phyloP scores from a whole-genome alignment of 805 yeast species.

The Yarrowia divulgata region DNA sequence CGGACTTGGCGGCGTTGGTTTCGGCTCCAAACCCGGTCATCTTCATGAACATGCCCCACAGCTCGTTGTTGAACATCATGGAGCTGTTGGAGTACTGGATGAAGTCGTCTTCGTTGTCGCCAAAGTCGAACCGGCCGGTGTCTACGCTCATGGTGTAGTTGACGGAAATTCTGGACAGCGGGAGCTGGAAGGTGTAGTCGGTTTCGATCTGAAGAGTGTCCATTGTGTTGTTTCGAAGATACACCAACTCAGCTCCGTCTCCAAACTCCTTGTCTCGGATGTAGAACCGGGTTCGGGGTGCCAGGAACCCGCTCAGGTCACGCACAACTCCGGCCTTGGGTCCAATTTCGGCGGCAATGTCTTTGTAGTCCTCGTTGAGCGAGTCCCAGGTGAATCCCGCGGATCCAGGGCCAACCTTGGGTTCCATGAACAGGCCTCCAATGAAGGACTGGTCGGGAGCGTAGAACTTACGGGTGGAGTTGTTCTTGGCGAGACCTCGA shows the following conservation, averaged over 20 bases:
- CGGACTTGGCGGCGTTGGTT: background rate
- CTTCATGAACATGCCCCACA: slow-evolving; percentile 7
- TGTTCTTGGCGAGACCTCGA: slow-evolving; percentile 5
- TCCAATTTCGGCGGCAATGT: background rate
- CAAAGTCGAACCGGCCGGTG: slow-evolving; percentile 12
- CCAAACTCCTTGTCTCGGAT: background rate
- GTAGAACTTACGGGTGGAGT: slow-evolving; percentile 8
- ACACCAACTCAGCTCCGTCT: slow-evolving; percentile 12
- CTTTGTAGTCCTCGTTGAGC: slow-evolving; percentile 20
- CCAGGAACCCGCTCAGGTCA: background rate
- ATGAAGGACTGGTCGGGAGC: slow-evolving; percentile 28
- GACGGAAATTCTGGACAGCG: background rate
- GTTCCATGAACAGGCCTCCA: slow-evolving; percentile 13
- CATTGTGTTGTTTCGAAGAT: slow-evolving; percentile 21
- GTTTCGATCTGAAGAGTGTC: slow-evolving; percentile 12
- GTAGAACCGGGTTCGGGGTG: slow-evolving; percentile 24
- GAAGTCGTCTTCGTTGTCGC: background rate
- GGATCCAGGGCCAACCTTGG: slow-evolving; percentile 23
- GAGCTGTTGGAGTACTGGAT: slow-evolving; percentile 7
- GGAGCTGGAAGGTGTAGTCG: slow-evolving; percentile 2
- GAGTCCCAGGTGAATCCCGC: background rate
- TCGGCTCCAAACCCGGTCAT: background rate
- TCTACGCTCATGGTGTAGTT: slow-evolving; percentile 12
- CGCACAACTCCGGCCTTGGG: slow-evolving; percentile 28
- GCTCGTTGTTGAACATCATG: background rate